Conservation (phyloP, 2,329 filamentous ascomycete genomes). For the Coleophoma cylindrospora region DNA sequence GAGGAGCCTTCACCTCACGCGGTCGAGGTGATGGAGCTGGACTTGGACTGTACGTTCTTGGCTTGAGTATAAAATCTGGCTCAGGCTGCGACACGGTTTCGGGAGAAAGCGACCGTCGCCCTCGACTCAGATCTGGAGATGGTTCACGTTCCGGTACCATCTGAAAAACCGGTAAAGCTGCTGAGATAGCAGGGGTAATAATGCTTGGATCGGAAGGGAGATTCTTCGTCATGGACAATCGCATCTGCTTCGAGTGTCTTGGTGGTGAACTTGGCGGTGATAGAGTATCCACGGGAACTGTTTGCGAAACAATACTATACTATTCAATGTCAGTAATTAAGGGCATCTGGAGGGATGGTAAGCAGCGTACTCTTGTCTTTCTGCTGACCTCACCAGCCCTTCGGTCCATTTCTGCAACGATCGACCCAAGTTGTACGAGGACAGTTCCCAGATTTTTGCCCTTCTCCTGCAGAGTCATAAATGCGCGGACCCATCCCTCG, state of each 20-base stretch:
- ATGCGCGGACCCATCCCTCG: constrained; percentile 81
- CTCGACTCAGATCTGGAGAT: constrained; percentile 14
- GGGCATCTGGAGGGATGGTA: not conserved
- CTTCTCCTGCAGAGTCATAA: constrained; percentile 70
- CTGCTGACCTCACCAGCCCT: constrained; percentile 80
- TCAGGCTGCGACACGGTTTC: constrained; percentile 11
- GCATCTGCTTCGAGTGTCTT: constrained; percentile 14
- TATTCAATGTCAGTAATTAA: constrained; percentile 11
- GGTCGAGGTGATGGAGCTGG: constrained; percentile 8
- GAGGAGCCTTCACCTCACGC: not conserved
- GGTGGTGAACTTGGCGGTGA: constrained; percentile 13
- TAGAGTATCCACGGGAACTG: constrained; percentile 1
- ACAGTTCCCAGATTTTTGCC: constrained; percentile 65
- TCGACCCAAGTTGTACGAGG: constrained; percentile 67
- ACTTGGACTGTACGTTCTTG: constrained; percentile 24
- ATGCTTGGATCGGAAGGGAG: constrained; percentile 20
- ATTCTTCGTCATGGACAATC: constrained; percentile 20
- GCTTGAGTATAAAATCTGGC: constrained; percentile 22
- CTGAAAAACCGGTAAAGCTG: constrained; percentile 21
- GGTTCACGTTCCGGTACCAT: constrained; percentile 21
- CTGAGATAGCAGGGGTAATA: constrained; percentile 23
- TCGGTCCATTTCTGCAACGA: constrained; percentile 81
- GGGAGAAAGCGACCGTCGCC: not conserved
- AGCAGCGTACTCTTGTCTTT: constrained; percentile 60
- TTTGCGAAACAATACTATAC: constrained; percentile 10